phyloP scores from a whole-genome alignment of 441 rosid genomes.

The Pelargonium myrrhifolium region DNA sequence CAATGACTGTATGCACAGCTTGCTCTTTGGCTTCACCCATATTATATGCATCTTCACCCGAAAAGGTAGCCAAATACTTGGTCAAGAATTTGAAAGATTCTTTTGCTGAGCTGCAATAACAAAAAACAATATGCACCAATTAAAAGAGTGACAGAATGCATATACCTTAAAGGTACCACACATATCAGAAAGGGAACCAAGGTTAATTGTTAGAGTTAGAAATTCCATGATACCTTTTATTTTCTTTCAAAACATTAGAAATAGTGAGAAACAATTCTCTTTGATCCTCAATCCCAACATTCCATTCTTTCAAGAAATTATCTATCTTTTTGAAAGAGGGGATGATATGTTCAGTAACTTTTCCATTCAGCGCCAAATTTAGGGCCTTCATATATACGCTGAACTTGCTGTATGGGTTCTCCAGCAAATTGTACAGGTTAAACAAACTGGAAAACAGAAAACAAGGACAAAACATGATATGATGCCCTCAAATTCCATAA shows the following conservation, averaged over 20 bases:
- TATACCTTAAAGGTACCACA: not conserved
- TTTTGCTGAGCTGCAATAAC: conserved; percentile 52
- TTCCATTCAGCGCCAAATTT: conserved; percentile 60
- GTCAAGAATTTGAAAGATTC: conserved; percentile 72
- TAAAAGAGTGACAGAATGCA: not conserved
- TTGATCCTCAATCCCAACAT: conserved; percentile 63
- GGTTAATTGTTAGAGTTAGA: not conserved
- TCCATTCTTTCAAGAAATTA: conserved; percentile 93
- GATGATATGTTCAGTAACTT: conserved; percentile 60
- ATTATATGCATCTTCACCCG: conserved; percentile 55
- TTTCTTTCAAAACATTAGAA: conserved; percentile 68
- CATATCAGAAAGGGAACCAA: not conserved
- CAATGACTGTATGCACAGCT: conserved; percentile 65
- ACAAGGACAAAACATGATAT: conserved; percentile 18
- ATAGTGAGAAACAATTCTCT: conserved; percentile 71
- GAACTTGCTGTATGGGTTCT: conserved; percentile 56
- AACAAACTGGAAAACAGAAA: conserved; percentile 60
- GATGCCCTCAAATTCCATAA: conserved; percentile 6
- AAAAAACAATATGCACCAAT: not conserved
- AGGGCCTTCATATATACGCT: conserved; percentile 81
- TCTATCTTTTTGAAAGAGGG: conserved; percentile 77
- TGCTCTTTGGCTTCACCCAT: conserved; percentile 87
- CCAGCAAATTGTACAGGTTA: conserved; percentile 85
- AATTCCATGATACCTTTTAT: conserved; percentile 47
- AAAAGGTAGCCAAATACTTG: conserved; percentile 80